Percentiles rank a stretch among this genome's conserved stretches.
These are phyloP conservation scores for Eucalyptus leucophloia DNA, from an alignment of 345 rosid species.

Conservation along the genomic window DNA sequence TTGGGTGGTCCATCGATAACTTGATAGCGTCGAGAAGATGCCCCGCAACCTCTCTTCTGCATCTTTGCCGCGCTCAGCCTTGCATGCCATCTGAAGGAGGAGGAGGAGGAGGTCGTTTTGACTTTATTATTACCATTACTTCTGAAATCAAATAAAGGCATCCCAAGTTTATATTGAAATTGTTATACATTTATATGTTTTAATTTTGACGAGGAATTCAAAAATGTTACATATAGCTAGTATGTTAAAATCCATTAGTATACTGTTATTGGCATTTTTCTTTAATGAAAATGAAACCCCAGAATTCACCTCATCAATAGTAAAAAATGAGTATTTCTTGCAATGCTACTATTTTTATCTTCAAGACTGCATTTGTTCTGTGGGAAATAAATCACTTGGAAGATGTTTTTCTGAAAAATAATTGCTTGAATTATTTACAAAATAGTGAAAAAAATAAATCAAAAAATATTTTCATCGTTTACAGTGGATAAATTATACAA, in stretches of 20 bases:
- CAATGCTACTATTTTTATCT: neutral
- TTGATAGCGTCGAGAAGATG: neutral
- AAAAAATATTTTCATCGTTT: neutral
- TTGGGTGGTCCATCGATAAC: neutral
- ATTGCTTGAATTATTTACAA: neutral
- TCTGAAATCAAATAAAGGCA: neutral
- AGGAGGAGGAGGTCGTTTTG: neutral
- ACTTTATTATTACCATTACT: neutral
- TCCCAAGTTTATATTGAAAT: neutral
- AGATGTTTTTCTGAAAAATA: rapidly evolving
- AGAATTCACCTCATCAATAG: neutral
- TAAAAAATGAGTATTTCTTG: neutral
- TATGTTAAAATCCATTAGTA: neutral
- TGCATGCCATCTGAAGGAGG: neutral
- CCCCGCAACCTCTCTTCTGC: neutral
- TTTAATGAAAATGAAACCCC: neutral
- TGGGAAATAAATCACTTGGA: neutral
- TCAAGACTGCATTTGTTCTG: neutral
- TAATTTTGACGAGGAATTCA: neutral
- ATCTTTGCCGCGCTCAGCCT: neutral
- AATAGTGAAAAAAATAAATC: neutral
- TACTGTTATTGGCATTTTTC: neutral
- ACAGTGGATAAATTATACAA: rapidly evolving
- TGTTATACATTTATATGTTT: neutral
- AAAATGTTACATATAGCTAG: neutral